Evolutionary conservation across 2,329 filamentous ascomycete genomes (phyloP), one percentile per base, ranked within the genome.

Genomic region (Clonostachys rosea): DNA sequence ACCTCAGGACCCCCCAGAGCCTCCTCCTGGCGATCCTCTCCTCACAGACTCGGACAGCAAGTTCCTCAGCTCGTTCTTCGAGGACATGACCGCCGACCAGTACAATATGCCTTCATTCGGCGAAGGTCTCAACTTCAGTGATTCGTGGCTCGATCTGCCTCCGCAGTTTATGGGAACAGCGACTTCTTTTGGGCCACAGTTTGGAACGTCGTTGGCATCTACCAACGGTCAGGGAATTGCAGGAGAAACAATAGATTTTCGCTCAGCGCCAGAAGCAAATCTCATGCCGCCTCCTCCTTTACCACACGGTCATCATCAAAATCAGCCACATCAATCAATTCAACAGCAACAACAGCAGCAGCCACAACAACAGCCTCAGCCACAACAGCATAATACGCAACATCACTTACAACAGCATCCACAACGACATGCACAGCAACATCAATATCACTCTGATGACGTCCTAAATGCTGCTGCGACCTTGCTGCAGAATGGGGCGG

Each of bases 131-230:
- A 69, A 70, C 53, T 76, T 70, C 54, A 75, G 61, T 56, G 73
- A 75, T 39, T 66, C 69, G 47, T 83, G 78, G 79, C 62, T 72
- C 42, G 78, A 81, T 49, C 67, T 86, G 17, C 84, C 83, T 6
- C 83, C 83, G 2, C 75, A 75, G 43, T 82, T 87, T 53, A 78
- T 87, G 67, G 83, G 83, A 44, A 81, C 83, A 12, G 71, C 78
- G 2, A 85, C 83, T 17, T 85, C 81, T 4, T 78, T 79, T 52
- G 81, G 82, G 16, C 75, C 79, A 44, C 76, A 79, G 35, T 65
- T 70, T 13, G 54, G 57, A 30, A 53, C 61, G 7, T 56, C 63
- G 14, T 47, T 60, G 24, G 50, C 50, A 24, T 52, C 60, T 9
- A 52, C 60, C 10, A 40, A 56, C 17, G 42, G 49, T 12, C 57